Base-by-base conservation (phyloP, 441 rosid species). In the Pelargonium australe region DNA sequence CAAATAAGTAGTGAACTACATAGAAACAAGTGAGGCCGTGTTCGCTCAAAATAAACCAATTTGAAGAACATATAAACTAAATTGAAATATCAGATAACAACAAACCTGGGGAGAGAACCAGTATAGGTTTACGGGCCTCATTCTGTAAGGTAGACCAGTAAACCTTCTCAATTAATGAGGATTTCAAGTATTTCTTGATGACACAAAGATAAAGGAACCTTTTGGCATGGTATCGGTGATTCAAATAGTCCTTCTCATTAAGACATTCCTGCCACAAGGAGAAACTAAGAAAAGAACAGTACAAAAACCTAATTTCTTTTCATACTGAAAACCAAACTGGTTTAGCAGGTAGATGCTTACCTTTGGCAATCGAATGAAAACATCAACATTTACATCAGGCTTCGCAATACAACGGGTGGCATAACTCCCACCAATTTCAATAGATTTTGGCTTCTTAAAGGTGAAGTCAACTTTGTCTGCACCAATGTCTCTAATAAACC, bases 141-240 rank as follows among this genome's bases (percentile, higher is more conserved):
- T 87, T 89, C 77, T 89, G 91, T n/a, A 88, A 74, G 43, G 77
- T 68, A 1, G 99, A 88, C 99, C 97, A 91, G 55, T 84, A 90
- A 70, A 94, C 83, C 80, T 87, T 94, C 60, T 77, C 73, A 16
- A 91, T 55, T 11, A 79, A 75, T 0, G 81, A 67, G 28, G 74
- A 80, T 72, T 76, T 63, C 84, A 91, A 75, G 76, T 83, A 84
- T 76, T 87, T 88, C 83, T 84, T 84, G 64, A 94, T 74, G 23
- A 87, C 76, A 73, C 91, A 88, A 44, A 94, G 94, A 80, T 91
- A 89, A 47, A 91, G 76, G 77, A 83, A 88, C 77, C 99, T 80
- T 80, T 89, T 91, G 70, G 94, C 97, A 79, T 89, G 95, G 80
- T 91, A 94, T 14, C 99, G 84, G 67, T 91, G 73, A 84, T 91